A percentile compares a stretch with the other conserved stretches of the same genome.
phyloP scores from a whole-genome alignment of 2,329 filamentous ascomycete species.

The Shiraia bambusicola region DNA sequence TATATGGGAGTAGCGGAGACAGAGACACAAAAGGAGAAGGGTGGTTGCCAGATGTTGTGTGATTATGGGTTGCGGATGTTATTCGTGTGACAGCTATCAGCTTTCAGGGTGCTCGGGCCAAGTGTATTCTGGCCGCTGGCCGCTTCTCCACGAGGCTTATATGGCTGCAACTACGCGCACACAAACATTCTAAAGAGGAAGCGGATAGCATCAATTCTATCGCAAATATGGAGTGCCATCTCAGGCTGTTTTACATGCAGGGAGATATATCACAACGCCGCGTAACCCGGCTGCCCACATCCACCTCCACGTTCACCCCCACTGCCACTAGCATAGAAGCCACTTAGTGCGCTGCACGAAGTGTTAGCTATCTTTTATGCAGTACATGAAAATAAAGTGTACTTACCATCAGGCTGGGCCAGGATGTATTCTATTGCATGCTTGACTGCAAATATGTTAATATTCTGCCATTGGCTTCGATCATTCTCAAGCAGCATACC shows the following conservation, averaged over 20 bases:
- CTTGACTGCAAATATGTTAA: slow-evolving; percentile 65
- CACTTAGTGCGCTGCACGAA: slow-evolving; percentile 37
- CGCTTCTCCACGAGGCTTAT: slow-evolving; percentile 9
- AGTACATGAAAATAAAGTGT: slow-evolving; percentile 24
- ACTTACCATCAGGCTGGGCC: slow-evolving; percentile 84
- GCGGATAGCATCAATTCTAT: slow-evolving; percentile 40
- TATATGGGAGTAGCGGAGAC: slow-evolving; percentile 13
- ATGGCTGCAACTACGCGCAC: slow-evolving; percentile 5
- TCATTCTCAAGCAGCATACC: slow-evolving; percentile 59
- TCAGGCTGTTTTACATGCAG: slow-evolving; percentile 44
- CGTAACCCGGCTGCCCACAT: slow-evolving; percentile 33
- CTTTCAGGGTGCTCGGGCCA: slow-evolving; percentile 18
- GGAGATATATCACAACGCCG: slow-evolving; percentile 42
- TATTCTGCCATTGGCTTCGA: slow-evolving; percentile 1
- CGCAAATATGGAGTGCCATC: slow-evolving; percentile 40
- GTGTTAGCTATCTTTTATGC: slow-evolving; percentile 22
- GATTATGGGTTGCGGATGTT: slow-evolving; percentile 23
- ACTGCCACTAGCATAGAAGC: slow-evolving; percentile 15
- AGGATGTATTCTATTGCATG: slow-evolving; percentile 94
- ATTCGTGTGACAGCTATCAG: slow-evolving; percentile 28
- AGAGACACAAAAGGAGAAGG: slow-evolving; percentile 18
- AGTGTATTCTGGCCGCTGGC: slow-evolving; percentile 13
- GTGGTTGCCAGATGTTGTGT: slow-evolving; percentile 19
- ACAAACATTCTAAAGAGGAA: slow-evolving; percentile 15
- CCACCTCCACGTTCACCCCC: slow-evolving; percentile 29